Evolutionary conservation across 2,329 filamentous ascomycete genomes (phyloP).

Genomic region (Sporothrix pallida): DNA sequence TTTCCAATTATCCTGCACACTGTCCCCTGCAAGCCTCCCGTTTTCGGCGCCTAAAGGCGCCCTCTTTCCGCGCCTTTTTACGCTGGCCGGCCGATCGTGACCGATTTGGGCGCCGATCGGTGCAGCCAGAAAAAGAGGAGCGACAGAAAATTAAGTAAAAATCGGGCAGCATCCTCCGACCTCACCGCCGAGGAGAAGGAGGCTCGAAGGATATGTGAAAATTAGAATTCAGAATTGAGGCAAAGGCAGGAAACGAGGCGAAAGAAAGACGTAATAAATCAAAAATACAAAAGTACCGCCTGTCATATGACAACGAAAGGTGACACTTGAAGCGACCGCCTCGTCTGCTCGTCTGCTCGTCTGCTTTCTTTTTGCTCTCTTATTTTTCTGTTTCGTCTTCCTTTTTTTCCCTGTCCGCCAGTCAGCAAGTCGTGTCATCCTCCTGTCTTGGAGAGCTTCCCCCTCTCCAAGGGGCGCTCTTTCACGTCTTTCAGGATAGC

Average conservation of each 20-base stretch:
- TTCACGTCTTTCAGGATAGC: background rate
- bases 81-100: background rate
- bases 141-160: too few species aligned
- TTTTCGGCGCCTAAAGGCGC: slow-evolving; percentile 10
- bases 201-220: background rate
- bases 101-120: slow-evolving; percentile 15
- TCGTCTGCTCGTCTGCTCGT: background rate
- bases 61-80: background rate
- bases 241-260: background rate
- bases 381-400: too few species aligned
- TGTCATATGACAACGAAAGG: background rate
- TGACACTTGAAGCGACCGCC: background rate
- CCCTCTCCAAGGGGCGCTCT: background rate
- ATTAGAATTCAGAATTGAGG: background rate
- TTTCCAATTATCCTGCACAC: background rate
- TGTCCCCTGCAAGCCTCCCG: background rate
- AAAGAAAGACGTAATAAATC: background rate
- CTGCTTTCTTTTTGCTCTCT: background rate
- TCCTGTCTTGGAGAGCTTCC: too few species aligned
- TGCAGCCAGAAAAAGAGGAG: background rate
- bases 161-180: background rate
- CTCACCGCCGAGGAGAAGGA: background rate
- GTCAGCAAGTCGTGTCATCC: background rate
- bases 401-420: background rate
- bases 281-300: background rate